phyloP scores from a whole-genome alignment of 768 basidiomycete genomes.

The Amanita pallidorosea region DNA sequence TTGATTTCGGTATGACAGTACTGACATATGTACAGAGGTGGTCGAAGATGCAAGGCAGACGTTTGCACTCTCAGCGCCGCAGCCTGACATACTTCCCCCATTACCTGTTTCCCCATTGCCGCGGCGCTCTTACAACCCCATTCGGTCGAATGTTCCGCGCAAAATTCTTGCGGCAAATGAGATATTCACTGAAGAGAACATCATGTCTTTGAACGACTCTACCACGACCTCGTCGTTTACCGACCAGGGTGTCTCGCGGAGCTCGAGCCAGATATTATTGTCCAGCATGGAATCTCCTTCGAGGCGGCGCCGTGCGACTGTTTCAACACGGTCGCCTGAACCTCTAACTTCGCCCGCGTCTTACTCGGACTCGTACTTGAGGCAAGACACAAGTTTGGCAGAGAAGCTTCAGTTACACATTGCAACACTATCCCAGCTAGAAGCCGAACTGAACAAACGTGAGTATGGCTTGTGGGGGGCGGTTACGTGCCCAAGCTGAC shows the following conservation, averaged over 20 bases:
- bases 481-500: not conserved
- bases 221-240: slow-evolving; percentile 17
- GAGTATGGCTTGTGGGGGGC: slow-evolving; percentile 14
- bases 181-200: slow-evolving; percentile 47
- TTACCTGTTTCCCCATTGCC: slow-evolving; percentile 53
- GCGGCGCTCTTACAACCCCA: slow-evolving; percentile 28
- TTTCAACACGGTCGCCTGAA: slow-evolving; percentile 54
- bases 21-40: slow-evolving; percentile 39
- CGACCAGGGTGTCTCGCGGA: slow-evolving; percentile 15
- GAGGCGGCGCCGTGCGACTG: slow-evolving; percentile 49
- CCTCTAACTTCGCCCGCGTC: slow-evolving; percentile 16
- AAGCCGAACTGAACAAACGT: slow-evolving; percentile 58
- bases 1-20: slow-evolving; percentile 1
- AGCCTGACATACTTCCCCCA: slow-evolving; percentile 41
- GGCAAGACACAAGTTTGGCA: slow-evolving; percentile 42
- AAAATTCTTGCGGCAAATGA: slow-evolving; percentile 56
- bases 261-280: slow-evolving; percentile 15
- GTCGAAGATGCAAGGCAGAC: slow-evolving; percentile 73
- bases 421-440: slow-evolving; percentile 50
- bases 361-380: slow-evolving; percentile 40
- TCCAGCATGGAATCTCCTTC: slow-evolving; percentile 32
- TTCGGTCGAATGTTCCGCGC: slow-evolving; percentile 39
- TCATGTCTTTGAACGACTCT: not conserved
- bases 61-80: slow-evolving; percentile 47
- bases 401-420: slow-evolving; percentile 56